A percentile compares a stretch with the other conserved stretches of the same genome.
Evolutionary conservation across 805 yeast species (phyloP).

Genomic region (Citeromyces nyonsensis): DNA sequence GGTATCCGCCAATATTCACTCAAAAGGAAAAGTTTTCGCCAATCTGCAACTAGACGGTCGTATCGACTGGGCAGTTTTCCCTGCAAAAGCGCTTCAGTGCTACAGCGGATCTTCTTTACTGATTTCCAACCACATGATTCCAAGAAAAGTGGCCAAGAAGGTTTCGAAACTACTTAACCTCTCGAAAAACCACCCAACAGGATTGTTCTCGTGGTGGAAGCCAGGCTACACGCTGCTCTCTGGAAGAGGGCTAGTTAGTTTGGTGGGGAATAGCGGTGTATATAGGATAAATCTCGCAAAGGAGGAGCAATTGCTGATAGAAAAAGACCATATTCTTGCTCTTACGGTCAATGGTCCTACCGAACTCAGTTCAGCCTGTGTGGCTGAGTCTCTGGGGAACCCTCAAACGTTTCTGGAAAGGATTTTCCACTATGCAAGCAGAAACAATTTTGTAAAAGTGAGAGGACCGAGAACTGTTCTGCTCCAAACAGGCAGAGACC

Average conservation of each 20-base stretch:
- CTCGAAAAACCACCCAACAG: conserved; percentile 17
- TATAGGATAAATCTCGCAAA: conserved; percentile 27
- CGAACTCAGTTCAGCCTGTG: conserved; percentile 17
- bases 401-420: background rate
- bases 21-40: conserved; percentile 21
- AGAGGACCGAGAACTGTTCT: conserved; percentile 39
- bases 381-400: background rate
- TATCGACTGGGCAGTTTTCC: conserved; percentile 45
- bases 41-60: conserved; percentile 38
- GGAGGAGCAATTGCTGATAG: conserved; percentile 32
- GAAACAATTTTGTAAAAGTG: conserved; percentile 27
- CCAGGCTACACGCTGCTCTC: conserved; percentile 30
- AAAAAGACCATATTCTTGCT: conserved; percentile 29
- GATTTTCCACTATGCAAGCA: background rate
- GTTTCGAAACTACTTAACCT: conserved; percentile 12
- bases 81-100: conserved; percentile 28
- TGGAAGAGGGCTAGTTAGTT: conserved; percentile 42
- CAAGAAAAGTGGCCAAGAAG: conserved; percentile 19
- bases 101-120: conserved; percentile 36
- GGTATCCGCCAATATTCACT: conserved; percentile 18
- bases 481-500: conserved; percentile 19
- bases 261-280: conserved; percentile 39
- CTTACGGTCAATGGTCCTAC: conserved; percentile 29
- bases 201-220: conserved; percentile 18
- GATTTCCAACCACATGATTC: conserved; percentile 20